Evolutionary conservation across 441 rosid genomes (phyloP).

Genomic region (Populus trichocarpa): DNA sequence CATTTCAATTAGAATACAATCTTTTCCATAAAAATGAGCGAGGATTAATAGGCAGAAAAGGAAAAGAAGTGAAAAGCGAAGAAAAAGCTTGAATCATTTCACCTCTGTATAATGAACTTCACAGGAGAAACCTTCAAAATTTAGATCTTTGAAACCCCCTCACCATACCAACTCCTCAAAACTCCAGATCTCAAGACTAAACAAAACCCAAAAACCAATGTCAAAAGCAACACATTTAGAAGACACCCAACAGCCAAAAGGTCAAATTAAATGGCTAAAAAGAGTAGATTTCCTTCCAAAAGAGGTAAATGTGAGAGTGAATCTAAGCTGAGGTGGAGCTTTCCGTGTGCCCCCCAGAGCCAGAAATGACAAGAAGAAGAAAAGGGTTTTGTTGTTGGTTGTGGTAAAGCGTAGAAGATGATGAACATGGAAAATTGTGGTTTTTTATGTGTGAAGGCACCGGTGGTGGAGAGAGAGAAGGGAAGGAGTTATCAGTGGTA

Average conservation of each 20-base stretch:
- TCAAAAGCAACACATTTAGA: constrained; percentile 12
- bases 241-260: constrained; percentile 24
- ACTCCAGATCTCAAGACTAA: constrained; percentile 47
- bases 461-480: constrained; percentile 25
- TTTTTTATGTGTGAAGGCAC: not conserved
- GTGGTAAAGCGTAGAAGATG: constrained; percentile 5
- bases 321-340: constrained; percentile 72
- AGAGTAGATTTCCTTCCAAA: constrained; percentile 23
- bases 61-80: constrained; percentile 1
- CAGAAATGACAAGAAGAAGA: constrained; percentile 30
- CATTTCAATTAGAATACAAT: not conserved
- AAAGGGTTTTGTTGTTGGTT: constrained; percentile 4
- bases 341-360: constrained; percentile 36
- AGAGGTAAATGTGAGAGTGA: constrained; percentile 35
- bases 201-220: constrained; percentile 16
- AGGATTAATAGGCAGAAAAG: not conserved
- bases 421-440: constrained; percentile 2
- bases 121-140: constrained; percentile 25
- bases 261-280: constrained; percentile 25
- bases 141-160: constrained; percentile 45
- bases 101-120: constrained; percentile 35
- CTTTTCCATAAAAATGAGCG: not conserved
- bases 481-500: constrained; percentile 54
- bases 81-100: constrained; percentile 15
- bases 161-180: constrained; percentile 17